Evolutionary conservation across 2,329 filamentous ascomycete species (phyloP), one percentile per base, ranked within the genome.

Genomic region (Stenocarpella maydis): DNA sequence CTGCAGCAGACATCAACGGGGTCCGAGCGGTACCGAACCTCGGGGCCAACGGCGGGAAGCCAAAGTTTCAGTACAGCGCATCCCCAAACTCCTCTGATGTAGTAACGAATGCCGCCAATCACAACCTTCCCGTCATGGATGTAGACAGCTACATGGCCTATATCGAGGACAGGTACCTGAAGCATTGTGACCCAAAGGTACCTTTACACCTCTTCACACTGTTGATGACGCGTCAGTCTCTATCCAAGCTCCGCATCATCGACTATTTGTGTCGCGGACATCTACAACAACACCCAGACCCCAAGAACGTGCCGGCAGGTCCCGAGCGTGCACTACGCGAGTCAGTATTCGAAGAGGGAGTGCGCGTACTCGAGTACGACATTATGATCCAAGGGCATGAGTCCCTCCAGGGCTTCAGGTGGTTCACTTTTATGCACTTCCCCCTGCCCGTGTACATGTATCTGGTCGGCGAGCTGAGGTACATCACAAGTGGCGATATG

Each of bases 391-490:
- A 88, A 71, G 81, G 81, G 1, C 82, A 84, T 7, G 82, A 86
- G 19, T 82, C 78, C 60, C 78, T 90, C 4, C 82, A 82, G 19
- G 82, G 85, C 2, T 90, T 87, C 73, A 81, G 80, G 63, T 90
- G 88, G 88, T 90, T 87, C 74, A 87, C 86, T 0, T 81, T 84
- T 72, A 84, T 88, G 74, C 83, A 89, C 75, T 88, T 89, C 67
- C 88, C 88, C 10, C 84, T 90, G 71, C 87, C 87, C 2, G 87
- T 86, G 1, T 90, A 89, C 77, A 87, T 90, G 76, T 88, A 87
- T 74, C 80, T 90, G 26, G 82, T 88, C 15, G 84, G 84, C 60
- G 87, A 89, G 74, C 79, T 90, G 45, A 85, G 85, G 7, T 77
- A 80, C 26, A 83, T 86, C 31, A 83, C 83, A 3, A 82, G 81